Base-by-base conservation (phyloP, 2,329 filamentous ascomycete genomes). In the Paracorniculantispora psalliotae region DNA sequence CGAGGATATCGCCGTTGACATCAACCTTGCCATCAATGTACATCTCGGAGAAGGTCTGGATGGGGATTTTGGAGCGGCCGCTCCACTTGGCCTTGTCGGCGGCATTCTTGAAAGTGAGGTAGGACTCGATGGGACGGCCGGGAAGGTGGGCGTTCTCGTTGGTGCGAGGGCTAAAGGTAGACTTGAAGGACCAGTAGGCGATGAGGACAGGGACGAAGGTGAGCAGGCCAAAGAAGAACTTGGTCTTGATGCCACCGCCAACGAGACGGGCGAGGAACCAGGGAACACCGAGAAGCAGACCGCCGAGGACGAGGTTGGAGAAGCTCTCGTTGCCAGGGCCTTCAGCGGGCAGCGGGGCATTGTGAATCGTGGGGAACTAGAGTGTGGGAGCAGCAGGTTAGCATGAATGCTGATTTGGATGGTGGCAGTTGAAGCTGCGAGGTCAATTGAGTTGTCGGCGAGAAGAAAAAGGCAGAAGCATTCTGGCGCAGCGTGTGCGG, bases 41-140 rank as follows among this genome's bases (percentile, higher is more conserved):
- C 89, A 93, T 96, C 77, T 97, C 92, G 72, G 96, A 87, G 81
- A 97, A 97, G 25, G 91, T 96, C 79, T 96, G 88, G 81, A 96
- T 88, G 57, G 91, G 88, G 62, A 94, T 91, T 79, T 89, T 92
- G 77, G 83, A 89, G 74, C 82, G 82, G 73, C 90, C 90, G 66
- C 83, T 81, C 78, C 91, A 94, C 76, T 87, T 91, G 68, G 73
- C 70, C 68, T 80, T 72, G 68, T 85, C 81, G 59, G 73, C 73
- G n/a, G 77, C 75, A 66, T 82, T 83, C 77, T 91, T 90, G 81
- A 94, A 94, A 62, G 84, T 87, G 65, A 94, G 85, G 79, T 97
- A 97, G 79, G 92, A 84, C 77, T 97, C 92, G 64, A 97, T 85
- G 56, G 91, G 90, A 62, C 88, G 89, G 67, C 92, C 92, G 52